These are phyloP conservation scores for Mentha longifolia DNA, from an alignment of 257 asterid species.

Conservation along the genomic window DNA sequence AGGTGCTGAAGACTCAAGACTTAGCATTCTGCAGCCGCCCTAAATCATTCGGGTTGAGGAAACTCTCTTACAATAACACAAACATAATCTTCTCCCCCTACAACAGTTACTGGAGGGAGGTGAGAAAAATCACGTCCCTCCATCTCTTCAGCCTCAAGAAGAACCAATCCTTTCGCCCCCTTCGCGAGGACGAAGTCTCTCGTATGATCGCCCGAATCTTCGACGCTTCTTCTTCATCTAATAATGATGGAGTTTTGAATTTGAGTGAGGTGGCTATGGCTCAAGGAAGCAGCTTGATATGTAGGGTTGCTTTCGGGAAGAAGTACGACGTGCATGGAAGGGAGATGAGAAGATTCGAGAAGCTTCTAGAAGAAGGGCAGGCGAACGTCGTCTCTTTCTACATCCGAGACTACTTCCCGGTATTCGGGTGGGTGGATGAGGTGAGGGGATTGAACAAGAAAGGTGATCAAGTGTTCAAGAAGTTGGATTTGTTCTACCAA, in stretches of 20 bases:
- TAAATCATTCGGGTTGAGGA: too few relatives aligned
- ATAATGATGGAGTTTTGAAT: neutral
- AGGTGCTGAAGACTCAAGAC: neutral
- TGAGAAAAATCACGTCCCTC: neutral
- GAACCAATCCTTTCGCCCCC: too few relatives aligned
- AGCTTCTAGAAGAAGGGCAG: neutral
- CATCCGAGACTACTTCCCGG: slow-evolving; percentile 33
- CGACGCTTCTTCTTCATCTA: neutral
- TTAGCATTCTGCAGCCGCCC: neutral
- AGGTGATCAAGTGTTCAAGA: neutral
- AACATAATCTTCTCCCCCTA: neutral
- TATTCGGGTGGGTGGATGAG: slow-evolving; percentile 36
- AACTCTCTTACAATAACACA: neutral
- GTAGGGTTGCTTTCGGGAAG: neutral
- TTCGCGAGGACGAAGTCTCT: too few relatives aligned
- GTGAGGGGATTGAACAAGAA: neutral
- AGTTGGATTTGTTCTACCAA: slow-evolving; percentile 36
- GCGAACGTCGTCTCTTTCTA: neutral
- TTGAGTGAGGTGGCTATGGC: neutral
- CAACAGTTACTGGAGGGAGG: slow-evolving; percentile 17
- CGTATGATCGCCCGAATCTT: neutral
- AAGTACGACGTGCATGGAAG: neutral
- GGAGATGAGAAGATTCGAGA: neutral
- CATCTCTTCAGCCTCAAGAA: too few relatives aligned
- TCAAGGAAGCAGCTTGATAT: neutral